phyloP scores from a whole-genome alignment of 2,329 filamentous ascomycete genomes.

The Neonectria coccinea region DNA sequence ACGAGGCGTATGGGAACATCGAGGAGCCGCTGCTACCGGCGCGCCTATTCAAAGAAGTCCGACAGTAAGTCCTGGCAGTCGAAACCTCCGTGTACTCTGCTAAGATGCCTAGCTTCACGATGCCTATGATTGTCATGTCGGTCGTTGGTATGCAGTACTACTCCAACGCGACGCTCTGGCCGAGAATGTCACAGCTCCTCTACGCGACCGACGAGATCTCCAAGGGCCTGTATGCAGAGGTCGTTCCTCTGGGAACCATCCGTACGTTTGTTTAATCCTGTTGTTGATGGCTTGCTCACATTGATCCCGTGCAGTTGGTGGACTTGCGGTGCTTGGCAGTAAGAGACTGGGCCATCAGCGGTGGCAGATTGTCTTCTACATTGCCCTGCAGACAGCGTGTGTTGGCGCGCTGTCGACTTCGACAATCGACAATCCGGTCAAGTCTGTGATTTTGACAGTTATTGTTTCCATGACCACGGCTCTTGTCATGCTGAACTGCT shows the following conservation, averaged over 20 bases:
- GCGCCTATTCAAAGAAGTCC: slow-evolving; percentile 23
- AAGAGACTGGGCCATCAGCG: slow-evolving; percentile 26
- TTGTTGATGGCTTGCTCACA: too few species aligned
- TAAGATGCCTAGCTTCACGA: slow-evolving; percentile 15
- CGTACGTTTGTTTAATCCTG: background rate
- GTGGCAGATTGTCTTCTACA: slow-evolving; percentile 26
- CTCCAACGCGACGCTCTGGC: slow-evolving; percentile 24
- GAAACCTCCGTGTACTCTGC: background rate
- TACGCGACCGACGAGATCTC: slow-evolving; percentile 26
- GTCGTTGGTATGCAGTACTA: slow-evolving; percentile 28
- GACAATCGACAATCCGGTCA: slow-evolving; percentile 23
- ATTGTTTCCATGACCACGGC: slow-evolving; percentile 29
- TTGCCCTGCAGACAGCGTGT: slow-evolving; percentile 21
- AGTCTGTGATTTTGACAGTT: slow-evolving; percentile 19
- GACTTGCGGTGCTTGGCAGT: slow-evolving; percentile 11
- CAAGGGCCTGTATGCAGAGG: slow-evolving; percentile 19
- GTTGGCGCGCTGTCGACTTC: slow-evolving; percentile 20
- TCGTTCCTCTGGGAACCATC: slow-evolving; percentile 24
- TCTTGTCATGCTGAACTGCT: slow-evolving; percentile 27
- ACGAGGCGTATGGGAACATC: slow-evolving; percentile 15
- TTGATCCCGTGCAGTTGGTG: slow-evolving; percentile 7
- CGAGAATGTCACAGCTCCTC: slow-evolving; percentile 21
- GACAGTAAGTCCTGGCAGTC: slow-evolving; percentile 7
- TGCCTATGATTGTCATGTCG: slow-evolving; percentile 24
- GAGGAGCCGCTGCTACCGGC: slow-evolving; percentile 21